Conservation (phyloP, 1,139 yeast genomes). For the Suhomyces maxii region DNA sequence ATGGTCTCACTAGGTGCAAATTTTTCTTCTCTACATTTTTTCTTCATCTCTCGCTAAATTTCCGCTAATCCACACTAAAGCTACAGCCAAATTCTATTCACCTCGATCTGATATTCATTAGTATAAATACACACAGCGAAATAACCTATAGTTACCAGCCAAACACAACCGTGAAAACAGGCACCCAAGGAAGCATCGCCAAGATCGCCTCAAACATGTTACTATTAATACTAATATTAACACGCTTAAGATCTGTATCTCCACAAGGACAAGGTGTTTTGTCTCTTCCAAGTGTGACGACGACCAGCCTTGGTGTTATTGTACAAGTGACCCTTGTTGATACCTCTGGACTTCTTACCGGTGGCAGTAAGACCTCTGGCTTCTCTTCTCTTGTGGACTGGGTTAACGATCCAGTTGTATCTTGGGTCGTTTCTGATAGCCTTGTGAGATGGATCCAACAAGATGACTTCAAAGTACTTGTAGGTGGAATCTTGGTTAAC, state of each 20-base stretch:
- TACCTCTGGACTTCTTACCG: slow-evolving; percentile 99
- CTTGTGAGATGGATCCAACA: slow-evolving; percentile 96
- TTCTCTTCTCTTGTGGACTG: slow-evolving; percentile 99
- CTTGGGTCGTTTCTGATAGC: slow-evolving; percentile 99
- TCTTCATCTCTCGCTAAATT: not conserved
- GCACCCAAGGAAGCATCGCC: not conserved
- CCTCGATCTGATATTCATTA: slow-evolving; percentile 4
- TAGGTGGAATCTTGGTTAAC: slow-evolving; percentile 98
- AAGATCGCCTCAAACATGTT: not conserved
- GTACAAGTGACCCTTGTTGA: slow-evolving; percentile 99
- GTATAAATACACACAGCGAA: slow-evolving; percentile 5
- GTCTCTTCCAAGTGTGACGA: slow-evolving; percentile 99
- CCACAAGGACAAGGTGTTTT: slow-evolving; percentile 98
- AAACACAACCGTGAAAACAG: not conserved
- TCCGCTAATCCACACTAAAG: not conserved
- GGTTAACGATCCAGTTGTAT: slow-evolving; percentile 99
- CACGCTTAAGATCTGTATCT: slow-evolving; percentile 90
- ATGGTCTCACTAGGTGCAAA: too few species aligned
- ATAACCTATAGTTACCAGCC: not conserved
- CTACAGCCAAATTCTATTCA: not conserved
- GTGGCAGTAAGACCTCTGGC: slow-evolving; percentile 98
- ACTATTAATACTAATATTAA: slow-evolving; percentile 8
- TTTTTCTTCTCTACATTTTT: too few species aligned
- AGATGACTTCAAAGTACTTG: slow-evolving; percentile 98
- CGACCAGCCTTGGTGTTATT: slow-evolving; percentile 98